These are phyloP conservation scores for Mimosa pudica DNA, from an alignment of 306 rosid genomes.

Conservation along the genomic window DNA sequence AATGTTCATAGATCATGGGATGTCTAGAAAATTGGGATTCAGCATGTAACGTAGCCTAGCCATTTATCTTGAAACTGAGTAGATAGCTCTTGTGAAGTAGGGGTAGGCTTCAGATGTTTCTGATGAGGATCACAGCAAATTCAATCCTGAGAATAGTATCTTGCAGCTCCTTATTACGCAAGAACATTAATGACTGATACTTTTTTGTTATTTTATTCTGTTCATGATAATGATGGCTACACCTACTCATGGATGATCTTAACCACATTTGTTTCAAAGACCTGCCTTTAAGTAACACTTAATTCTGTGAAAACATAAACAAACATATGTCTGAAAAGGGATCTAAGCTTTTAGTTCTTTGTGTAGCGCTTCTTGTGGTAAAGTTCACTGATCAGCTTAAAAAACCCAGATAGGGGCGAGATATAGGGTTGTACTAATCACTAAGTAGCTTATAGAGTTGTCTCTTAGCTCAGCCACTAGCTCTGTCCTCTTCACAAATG, in stretches of 20 bases:
- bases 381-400: conserved; percentile 3
- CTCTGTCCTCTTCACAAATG: background rate
- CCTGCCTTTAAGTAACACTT: background rate
- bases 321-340: conserved; percentile 23
- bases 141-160: background rate
- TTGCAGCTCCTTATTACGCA: background rate
- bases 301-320: background rate
- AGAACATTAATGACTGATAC: background rate
- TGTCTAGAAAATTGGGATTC: conserved; percentile 7
- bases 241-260: conserved; percentile 23
- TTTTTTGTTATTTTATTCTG: background rate
- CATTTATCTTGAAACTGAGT: background rate
- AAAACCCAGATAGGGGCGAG: conserved; percentile 8
- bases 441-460: conserved; percentile 15
- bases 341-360: conserved; percentile 26
- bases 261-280: conserved; percentile 31
- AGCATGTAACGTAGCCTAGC: background rate
- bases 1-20: background rate
- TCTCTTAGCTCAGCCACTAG: conserved; percentile 9
- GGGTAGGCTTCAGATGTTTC: background rate
- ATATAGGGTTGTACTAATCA: conserved; percentile 21
- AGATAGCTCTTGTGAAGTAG: background rate
- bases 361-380: conserved; percentile 34
- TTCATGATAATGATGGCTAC: conserved; percentile 18
- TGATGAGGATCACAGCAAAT: background rate